Conservation (phyloP, 1,139 yeast genomes). For the Maudiozyma humilis region DNA sequence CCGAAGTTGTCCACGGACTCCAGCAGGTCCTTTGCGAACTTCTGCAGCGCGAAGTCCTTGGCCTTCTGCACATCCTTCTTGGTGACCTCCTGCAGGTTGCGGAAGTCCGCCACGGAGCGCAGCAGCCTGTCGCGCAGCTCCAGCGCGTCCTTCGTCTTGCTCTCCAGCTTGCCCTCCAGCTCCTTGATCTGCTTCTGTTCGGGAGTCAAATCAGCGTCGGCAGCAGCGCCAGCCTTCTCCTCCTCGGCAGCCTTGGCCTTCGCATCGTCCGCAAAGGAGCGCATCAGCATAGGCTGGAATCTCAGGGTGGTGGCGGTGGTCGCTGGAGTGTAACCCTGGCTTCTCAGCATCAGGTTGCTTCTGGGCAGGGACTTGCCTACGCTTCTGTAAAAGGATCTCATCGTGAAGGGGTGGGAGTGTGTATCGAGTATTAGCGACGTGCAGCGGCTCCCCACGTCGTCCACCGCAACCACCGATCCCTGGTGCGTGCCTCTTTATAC, state of each 20-base stretch:
- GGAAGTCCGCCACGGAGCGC: slow-evolving; percentile 85
- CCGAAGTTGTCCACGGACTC: slow-evolving; percentile 89
- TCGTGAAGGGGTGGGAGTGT: background rate
- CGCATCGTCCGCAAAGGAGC: slow-evolving; percentile 22
- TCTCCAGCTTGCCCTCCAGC: slow-evolving; percentile 47
- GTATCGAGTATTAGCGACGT: background rate
- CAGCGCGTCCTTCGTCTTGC: slow-evolving; percentile 73
- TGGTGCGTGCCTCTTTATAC: too few relatives aligned
- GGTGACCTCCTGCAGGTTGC: slow-evolving; percentile 86
- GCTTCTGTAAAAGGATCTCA: slow-evolving; percentile 8
- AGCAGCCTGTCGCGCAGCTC: slow-evolving; percentile 76
- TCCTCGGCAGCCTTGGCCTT: slow-evolving; percentile 16
- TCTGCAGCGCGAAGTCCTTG: slow-evolving; percentile 83
- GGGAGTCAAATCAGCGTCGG: slow-evolving; percentile 12
- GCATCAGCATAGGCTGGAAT: background rate
- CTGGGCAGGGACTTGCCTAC: slow-evolving; percentile 8
- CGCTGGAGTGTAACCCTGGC: background rate
- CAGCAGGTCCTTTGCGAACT: slow-evolving; percentile 82
- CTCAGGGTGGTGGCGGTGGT: slow-evolving; percentile 2
- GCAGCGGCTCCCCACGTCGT: too few relatives aligned
- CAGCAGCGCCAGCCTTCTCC: slow-evolving; percentile 4
- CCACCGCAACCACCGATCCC: background rate
- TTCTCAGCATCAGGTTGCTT: slow-evolving; percentile 3
- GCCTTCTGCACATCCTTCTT: slow-evolving; percentile 82
- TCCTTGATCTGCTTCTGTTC: slow-evolving; percentile 32